phyloP scores from a whole-genome alignment of 768 basidiomycete species.

The Termitomyces sp. region DNA sequence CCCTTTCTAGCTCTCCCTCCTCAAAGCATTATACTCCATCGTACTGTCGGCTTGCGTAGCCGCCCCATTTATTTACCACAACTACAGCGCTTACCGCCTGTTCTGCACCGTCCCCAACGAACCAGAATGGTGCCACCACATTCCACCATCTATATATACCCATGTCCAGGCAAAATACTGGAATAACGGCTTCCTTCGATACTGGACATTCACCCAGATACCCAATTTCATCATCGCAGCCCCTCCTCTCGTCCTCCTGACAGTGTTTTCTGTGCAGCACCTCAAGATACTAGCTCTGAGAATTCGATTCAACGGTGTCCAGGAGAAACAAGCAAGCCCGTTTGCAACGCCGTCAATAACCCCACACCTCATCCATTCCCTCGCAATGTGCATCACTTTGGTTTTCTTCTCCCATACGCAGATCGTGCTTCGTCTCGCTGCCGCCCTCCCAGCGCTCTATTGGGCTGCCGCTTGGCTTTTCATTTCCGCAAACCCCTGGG shows the following conservation, averaged over 20 bases:
- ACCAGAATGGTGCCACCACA: slow-evolving; percentile 57
- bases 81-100: slow-evolving; percentile 53
- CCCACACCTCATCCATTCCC: slow-evolving; percentile 73
- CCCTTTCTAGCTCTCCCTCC: slow-evolving; percentile 26
- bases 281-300: slow-evolving; percentile 14
- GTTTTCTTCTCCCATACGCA: slow-evolving; percentile 83
- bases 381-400: slow-evolving; percentile 54
- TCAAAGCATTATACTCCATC: slow-evolving; percentile 27
- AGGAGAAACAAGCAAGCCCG: slow-evolving; percentile 9
- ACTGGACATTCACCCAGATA: slow-evolving; percentile 78
- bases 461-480: slow-evolving; percentile 81
- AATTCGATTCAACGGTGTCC: neutral
- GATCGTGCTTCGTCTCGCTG: slow-evolving; percentile 73
- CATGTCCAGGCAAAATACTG: slow-evolving; percentile 84
- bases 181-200: slow-evolving; percentile 78
- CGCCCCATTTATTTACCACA: slow-evolving; percentile 67
- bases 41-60: slow-evolving; percentile 42
- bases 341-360: slow-evolving; percentile 40
- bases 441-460: slow-evolving; percentile 73
- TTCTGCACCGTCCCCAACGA: slow-evolving; percentile 49
- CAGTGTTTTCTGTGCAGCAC: slow-evolving; percentile 33
- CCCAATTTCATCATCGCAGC: slow-evolving; percentile 84
- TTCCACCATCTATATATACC: slow-evolving; percentile 69
- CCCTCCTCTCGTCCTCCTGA: slow-evolving; percentile 57
- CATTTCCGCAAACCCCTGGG: slow-evolving; percentile 26